Conservation (phyloP, 2,329 filamentous ascomycete species). For the Sclerotinia borealis region DNA sequence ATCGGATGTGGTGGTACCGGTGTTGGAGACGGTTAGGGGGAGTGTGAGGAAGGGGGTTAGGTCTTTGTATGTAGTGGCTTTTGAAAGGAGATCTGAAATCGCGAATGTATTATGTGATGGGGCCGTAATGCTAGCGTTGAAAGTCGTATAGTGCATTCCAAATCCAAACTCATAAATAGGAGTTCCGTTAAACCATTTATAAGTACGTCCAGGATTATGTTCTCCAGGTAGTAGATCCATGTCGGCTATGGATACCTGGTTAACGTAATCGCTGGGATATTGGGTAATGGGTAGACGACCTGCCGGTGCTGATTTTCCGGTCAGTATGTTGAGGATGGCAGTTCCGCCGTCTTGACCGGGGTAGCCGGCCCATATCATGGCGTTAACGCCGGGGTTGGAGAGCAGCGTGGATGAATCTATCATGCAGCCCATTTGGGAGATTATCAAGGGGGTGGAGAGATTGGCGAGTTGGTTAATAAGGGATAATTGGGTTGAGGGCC, state of each 20-base stretch:
- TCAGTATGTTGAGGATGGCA: conserved; percentile 49
- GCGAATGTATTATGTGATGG: not conserved
- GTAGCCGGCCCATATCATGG: conserved; percentile 52
- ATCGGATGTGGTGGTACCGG: conserved; percentile 47
- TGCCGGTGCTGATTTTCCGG: conserved; percentile 34
- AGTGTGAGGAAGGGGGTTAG: conserved; percentile 35
- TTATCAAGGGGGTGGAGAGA: conserved; percentile 43
- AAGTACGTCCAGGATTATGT: conserved; percentile 45
- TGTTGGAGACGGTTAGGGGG: conserved; percentile 37
- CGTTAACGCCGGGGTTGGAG: conserved; percentile 41
- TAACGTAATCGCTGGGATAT: conserved; percentile 48
- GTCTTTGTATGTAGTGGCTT: conserved; percentile 6
- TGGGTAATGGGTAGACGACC: conserved; percentile 49
- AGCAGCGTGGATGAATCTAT: conserved; percentile 47
- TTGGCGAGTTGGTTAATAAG: conserved; percentile 43
- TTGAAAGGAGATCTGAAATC: conserved; percentile 9
- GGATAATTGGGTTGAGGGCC: conserved; percentile 46
- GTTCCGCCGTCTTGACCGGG: conserved; percentile 54
- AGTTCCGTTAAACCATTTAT: conserved; percentile 49
- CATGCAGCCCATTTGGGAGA: conserved; percentile 47
- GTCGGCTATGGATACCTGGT: conserved; percentile 47
- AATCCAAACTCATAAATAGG: conserved; percentile 48
- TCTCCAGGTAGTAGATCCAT: conserved; percentile 47
- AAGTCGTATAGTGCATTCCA: conserved; percentile 36
- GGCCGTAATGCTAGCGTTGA: conserved; percentile 1